Evolutionary conservation across 176 grass and related monocot species (phyloP).

Genomic region (Aegilops tauschii): DNA sequence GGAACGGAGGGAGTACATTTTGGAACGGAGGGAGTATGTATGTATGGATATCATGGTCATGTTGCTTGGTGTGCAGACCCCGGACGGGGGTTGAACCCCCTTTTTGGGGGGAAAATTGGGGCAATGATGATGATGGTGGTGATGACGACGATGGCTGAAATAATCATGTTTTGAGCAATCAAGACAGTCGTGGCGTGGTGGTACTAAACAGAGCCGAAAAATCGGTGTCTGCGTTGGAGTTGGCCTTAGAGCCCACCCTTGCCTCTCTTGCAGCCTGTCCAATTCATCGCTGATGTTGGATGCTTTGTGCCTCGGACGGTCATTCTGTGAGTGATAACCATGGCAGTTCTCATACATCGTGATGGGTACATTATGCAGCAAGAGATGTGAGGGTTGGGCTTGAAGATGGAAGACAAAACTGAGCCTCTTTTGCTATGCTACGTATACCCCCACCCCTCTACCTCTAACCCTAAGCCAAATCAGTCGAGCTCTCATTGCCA

Average conservation of each 20-base stretch:
- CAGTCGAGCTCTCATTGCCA: background rate
- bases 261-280: too few species aligned
- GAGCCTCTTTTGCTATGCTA: too few species aligned
- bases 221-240: too few species aligned
- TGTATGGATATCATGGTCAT: background rate
- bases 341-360: background rate
- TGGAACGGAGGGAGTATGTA: too few species aligned
- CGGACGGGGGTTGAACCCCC: background rate
- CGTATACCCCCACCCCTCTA: too few species aligned
- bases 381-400: background rate
- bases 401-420: too few species aligned
- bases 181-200: background rate
- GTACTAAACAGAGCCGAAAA: background rate
- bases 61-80: background rate
- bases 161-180: constrained; percentile 6
- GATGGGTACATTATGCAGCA: background rate
- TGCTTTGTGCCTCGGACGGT: too few species aligned
- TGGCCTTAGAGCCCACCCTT: too few species aligned
- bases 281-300: too few species aligned
- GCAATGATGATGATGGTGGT: background rate
- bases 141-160: background rate
- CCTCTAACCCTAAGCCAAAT: background rate
- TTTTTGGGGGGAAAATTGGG: too few species aligned
- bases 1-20: too few species aligned
- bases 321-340: background rate